Percentiles rank a stretch among this genome's conserved stretches.
phyloP scores from a whole-genome alignment of 164 flowering plant species.

The Malania oleifera region DNA sequence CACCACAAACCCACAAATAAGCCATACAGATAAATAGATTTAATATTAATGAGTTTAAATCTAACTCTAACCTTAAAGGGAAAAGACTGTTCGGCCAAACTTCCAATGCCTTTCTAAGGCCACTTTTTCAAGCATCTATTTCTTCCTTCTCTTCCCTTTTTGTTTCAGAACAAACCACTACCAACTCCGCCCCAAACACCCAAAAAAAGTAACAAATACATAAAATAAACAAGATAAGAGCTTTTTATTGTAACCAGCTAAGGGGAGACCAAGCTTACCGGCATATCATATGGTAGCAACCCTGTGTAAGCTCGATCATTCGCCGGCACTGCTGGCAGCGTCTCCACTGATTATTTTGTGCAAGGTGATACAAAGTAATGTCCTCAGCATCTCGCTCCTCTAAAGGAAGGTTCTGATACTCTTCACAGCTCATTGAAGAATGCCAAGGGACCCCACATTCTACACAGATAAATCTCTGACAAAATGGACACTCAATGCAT shows the following conservation, averaged over 20 bases:
- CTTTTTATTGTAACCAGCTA: background rate
- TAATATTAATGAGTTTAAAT: no score
- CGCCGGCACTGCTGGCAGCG: constrained; percentile 83
- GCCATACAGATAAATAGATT: no score
- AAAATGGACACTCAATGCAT: constrained; percentile 72
- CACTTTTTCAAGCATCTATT: no score
- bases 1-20: no score
- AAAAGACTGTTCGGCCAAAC: no score
- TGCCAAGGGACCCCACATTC: constrained; percentile 92
- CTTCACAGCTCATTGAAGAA: constrained; percentile 69
- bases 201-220: no score
- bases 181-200: no score
- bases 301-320: constrained; percentile 76
- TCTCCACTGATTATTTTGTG: constrained; percentile 65
- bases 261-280: constrained; percentile 40
- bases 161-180: no score
- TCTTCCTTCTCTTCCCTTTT: no score
- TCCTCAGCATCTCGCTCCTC: constrained; percentile 73
- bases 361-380: constrained; percentile 54
- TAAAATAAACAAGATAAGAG: no score
- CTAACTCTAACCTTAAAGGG: no score
- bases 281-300: constrained; percentile 89
- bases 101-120: no score
- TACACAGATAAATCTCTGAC: constrained; percentile 63
- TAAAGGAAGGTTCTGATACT: constrained; percentile 60